Percentiles rank a stretch among this genome's conserved stretches.
Conservation (phyloP, 2,329 filamentous ascomycete species). For the Byssochlamys sp. region DNA sequence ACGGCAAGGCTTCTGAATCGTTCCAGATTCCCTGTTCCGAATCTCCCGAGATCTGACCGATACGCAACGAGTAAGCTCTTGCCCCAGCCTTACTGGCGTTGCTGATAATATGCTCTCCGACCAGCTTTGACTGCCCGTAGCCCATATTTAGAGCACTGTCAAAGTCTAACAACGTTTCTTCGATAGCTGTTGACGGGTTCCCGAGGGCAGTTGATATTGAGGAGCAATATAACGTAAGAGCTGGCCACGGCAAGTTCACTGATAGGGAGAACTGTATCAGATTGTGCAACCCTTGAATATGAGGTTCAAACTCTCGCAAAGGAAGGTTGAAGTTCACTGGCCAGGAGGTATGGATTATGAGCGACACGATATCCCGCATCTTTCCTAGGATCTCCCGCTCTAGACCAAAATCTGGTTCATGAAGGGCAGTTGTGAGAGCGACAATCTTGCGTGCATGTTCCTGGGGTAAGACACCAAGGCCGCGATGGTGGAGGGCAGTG, state of each 20-base stretch:
- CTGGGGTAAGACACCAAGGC: conserved; percentile 11
- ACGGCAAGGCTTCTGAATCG: conserved; percentile 22
- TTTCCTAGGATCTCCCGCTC: conserved; percentile 22
- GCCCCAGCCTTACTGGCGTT: conserved; percentile 16
- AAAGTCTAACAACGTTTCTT: conserved; percentile 9
- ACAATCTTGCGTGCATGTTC: conserved; percentile 26
- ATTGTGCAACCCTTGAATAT: conserved; percentile 37
- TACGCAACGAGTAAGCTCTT: conserved; percentile 21
- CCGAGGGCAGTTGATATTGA: conserved; percentile 36
- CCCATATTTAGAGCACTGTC: conserved; percentile 18
- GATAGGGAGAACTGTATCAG: conserved; percentile 39
- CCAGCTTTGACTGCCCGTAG: conserved; percentile 24
- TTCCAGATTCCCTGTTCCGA: conserved; percentile 26
- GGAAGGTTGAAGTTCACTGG: conserved; percentile 48
- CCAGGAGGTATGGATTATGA: conserved; percentile 47
- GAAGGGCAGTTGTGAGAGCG: conserved; percentile 31
- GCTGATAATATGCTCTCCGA: conserved; percentile 23
- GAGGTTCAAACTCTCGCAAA: conserved; percentile 39
- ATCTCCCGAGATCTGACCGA: conserved; percentile 27
- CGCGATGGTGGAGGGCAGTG: conserved; percentile 11
- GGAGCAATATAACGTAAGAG: conserved; percentile 42
- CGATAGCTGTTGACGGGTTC: conserved; percentile 6
- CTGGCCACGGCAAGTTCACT: conserved; percentile 20
- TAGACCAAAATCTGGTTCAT: conserved; percentile 35
- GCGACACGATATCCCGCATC: conserved; percentile 33